Conservation (phyloP, 768 basidiomycete genomes). For the Xerocomus brunneocitrinus region DNA sequence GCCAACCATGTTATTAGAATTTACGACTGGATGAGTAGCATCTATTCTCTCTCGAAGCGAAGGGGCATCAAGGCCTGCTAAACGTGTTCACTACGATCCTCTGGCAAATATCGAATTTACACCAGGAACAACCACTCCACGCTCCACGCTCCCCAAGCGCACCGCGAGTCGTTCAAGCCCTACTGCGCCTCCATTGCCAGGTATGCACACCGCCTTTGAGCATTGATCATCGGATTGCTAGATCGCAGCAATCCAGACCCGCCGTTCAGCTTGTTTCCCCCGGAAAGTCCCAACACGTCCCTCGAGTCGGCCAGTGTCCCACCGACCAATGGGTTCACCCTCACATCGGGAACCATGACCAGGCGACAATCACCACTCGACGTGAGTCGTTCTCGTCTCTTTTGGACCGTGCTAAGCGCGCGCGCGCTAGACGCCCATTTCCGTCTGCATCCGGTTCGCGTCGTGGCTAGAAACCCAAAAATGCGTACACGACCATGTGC, state of each 20-base stretch:
- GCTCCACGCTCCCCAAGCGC: no score
- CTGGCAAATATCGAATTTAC: no score
- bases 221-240: neutral
- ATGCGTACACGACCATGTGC: neutral
- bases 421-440: conserved; percentile 1
- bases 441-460: conserved; percentile 12
- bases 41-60: neutral
- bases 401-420: neutral
- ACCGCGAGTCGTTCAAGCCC: neutral
- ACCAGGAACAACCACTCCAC: neutral
- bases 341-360: neutral
- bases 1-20: neutral
- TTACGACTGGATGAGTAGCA: neutral
- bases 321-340: neutral
- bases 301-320: neutral
- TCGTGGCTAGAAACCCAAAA: conserved; percentile 15
- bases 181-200: neutral
- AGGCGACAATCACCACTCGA: conserved; percentile 2
- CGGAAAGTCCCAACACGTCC: neutral
- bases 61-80: neutral
- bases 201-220: conserved; percentile 4
- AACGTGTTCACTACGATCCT: neutral
- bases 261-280: neutral
- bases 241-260: neutral
- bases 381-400: neutral